Conservation (phyloP, 1,284 basidiomycete genomes). For the Lignosus rhinocerotis region DNA sequence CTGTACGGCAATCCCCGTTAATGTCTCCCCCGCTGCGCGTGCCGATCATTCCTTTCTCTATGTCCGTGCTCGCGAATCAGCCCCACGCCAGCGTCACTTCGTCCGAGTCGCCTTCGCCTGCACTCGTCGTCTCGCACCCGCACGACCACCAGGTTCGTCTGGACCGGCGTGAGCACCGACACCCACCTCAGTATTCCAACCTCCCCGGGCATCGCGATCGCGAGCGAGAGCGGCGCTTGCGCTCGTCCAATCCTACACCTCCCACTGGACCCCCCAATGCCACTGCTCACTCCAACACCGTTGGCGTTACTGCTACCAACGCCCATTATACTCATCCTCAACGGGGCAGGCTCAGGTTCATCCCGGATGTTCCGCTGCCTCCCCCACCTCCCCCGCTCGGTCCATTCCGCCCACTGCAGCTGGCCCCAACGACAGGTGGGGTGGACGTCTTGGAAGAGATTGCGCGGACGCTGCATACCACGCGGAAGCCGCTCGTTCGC, state of each 20-base stretch:
- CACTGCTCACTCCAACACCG: background rate
- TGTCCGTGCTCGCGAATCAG: background rate
- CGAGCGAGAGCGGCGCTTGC: slow-evolving; percentile 6
- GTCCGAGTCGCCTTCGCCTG: slow-evolving; percentile 2
- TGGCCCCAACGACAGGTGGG: background rate
- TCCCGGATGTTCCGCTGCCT: background rate
- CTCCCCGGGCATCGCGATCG: slow-evolving; percentile 11
- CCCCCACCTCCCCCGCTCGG: slow-evolving; percentile 4
- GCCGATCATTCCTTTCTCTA: background rate
- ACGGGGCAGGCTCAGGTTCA: background rate
- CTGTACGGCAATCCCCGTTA: background rate
- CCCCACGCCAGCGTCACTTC: background rate
- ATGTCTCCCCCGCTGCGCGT: background rate
- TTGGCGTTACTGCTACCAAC: no score
- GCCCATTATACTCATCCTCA: background rate
- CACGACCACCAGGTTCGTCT: slow-evolving; percentile 7
- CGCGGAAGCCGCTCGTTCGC: slow-evolving; percentile 7
- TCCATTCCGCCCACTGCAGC: slow-evolving; percentile 4
- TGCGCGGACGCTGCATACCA: slow-evolving; percentile 6
- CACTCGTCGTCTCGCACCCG: background rate
- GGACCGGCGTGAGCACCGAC: slow-evolving; percentile 7
- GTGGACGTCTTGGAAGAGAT: slow-evolving; percentile 17
- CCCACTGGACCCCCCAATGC: background rate
- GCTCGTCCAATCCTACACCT: slow-evolving; percentile 1
- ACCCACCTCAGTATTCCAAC: background rate